A percentile compares a stretch with the other conserved stretches of the same genome.
Evolutionary conservation across 805 yeast genomes (phyloP).

Genomic region (Yarrowia keelungensis): DNA sequence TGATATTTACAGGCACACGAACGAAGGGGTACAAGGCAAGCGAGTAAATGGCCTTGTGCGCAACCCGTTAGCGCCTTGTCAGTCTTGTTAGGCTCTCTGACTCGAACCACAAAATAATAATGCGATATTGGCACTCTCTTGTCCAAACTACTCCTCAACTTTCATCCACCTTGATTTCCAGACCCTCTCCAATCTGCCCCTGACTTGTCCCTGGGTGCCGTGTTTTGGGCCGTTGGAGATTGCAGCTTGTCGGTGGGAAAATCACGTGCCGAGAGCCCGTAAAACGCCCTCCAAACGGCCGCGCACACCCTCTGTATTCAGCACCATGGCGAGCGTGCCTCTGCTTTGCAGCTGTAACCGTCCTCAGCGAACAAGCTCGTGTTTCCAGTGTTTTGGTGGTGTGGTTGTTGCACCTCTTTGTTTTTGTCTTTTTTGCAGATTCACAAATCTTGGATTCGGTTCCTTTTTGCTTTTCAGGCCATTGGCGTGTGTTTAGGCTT

Average conservation of each 20-base stretch:
- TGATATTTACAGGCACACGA: background rate
- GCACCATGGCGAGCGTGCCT: too few relatives aligned
- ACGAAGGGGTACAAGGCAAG: conserved; percentile 13
- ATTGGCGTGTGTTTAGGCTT: conserved; percentile 18
- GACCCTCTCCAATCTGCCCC: background rate
- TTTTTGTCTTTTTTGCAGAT: conserved; percentile 4
- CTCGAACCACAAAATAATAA: conserved; percentile 7
- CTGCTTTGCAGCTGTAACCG: conserved; percentile 2
- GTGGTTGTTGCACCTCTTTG: conserved; percentile 21
- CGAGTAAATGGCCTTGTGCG: too few relatives aligned
- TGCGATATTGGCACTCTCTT: background rate
- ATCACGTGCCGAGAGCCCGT: background rate
- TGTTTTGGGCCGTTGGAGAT: background rate
- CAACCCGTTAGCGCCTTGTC: background rate
- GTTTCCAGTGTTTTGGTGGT: conserved; percentile 21
- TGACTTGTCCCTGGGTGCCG: background rate
- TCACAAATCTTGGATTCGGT: background rate
- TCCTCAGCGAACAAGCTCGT: background rate
- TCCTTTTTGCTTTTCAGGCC: conserved; percentile 17
- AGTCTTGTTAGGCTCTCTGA: background rate
- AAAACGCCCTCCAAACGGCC: too few relatives aligned
- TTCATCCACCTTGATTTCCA: too few relatives aligned
- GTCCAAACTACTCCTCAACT: too few relatives aligned
- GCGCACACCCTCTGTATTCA: too few relatives aligned
- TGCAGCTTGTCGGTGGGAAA: conserved; percentile 1